These are phyloP conservation scores for Penicillium goetzii DNA, from an alignment of 495 filamentous ascomycete genomes.

Conservation along the genomic window DNA sequence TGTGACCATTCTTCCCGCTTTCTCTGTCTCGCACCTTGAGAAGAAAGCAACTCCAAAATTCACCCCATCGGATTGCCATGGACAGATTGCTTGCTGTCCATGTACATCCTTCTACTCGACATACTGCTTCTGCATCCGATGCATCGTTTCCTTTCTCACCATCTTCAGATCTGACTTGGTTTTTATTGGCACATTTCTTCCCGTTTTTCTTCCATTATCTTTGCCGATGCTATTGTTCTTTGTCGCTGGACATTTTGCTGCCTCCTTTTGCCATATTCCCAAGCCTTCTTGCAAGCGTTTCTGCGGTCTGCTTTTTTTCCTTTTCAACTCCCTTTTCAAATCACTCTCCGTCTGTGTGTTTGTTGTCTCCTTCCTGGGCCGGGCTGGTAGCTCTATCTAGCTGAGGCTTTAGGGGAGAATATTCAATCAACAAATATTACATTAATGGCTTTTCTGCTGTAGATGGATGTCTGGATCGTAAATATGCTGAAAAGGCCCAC, in stretches of 20 bases:
- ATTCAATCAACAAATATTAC: slow-evolving; percentile 7
- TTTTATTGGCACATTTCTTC: neutral
- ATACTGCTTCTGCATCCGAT: neutral
- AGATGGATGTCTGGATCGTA: neutral
- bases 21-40: neutral
- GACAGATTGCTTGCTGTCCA: neutral
- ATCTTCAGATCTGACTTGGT: slow-evolving; percentile 7
- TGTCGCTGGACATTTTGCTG: slow-evolving; percentile 18
- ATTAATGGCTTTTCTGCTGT: neutral
- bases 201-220: neutral
- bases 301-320: slow-evolving; percentile 9
- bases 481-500: too few species aligned
- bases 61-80: slow-evolving; percentile 8
- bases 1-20: slow-evolving; percentile 14
- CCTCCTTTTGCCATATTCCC: slow-evolving; percentile 42
- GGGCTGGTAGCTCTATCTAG: slow-evolving; percentile 22
- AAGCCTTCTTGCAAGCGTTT: slow-evolving; percentile 35
- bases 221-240: slow-evolving; percentile 8
- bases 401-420: neutral
- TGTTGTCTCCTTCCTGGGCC: slow-evolving; percentile 5
- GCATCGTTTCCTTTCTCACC: slow-evolving; percentile 12
- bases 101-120: neutral
- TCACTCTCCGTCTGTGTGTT: slow-evolving; percentile 1
- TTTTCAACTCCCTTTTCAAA: slow-evolving; percentile 1
- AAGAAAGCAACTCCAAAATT: neutral